These are phyloP conservation scores for Ceratorhiza oryzae-sativae DNA, from an alignment of 1,284 basidiomycete genomes.

Conservation along the genomic window DNA sequence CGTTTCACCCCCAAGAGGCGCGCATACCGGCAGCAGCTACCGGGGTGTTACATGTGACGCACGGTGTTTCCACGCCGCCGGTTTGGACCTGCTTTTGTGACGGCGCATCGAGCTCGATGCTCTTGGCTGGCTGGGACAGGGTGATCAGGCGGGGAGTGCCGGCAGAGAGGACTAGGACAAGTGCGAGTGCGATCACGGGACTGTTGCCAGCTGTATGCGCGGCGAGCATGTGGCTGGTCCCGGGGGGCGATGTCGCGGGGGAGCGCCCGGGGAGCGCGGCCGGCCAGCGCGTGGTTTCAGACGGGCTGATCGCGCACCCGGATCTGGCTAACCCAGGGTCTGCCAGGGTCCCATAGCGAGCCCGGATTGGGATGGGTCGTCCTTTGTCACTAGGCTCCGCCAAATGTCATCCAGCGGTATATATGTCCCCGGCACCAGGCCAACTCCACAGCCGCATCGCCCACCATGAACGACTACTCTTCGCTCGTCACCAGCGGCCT, in stretches of 20 bases:
- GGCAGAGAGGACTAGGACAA: slow-evolving; percentile 17
- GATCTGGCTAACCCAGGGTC: neutral
- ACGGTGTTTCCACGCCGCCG: neutral
- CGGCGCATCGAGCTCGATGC: neutral
- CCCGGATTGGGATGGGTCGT: neutral
- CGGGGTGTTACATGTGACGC: neutral
- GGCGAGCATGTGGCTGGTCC: slow-evolving; percentile 6
- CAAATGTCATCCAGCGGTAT: no score
- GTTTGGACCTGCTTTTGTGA: slow-evolving; percentile 8
- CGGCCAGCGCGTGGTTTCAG: neutral
- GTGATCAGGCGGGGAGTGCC: slow-evolving; percentile 27
- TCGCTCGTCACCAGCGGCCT: slow-evolving; percentile 42
- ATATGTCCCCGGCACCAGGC: no score
- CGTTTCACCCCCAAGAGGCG: neutral
- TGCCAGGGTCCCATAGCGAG: neutral
- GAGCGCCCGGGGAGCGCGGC: no score
- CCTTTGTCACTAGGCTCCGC: neutral
- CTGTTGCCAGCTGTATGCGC: neutral
- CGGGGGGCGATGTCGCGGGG: slow-evolving; percentile 10
- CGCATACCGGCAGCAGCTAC: neutral
- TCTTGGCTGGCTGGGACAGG: neutral
- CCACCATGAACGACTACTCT: slow-evolving; percentile 40
- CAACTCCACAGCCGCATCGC: neutral
- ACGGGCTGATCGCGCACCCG: neutral
- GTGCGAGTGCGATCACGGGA: neutral